phyloP scores from a whole-genome alignment of 768 basidiomycete species.

The Boletus coccyginus region DNA sequence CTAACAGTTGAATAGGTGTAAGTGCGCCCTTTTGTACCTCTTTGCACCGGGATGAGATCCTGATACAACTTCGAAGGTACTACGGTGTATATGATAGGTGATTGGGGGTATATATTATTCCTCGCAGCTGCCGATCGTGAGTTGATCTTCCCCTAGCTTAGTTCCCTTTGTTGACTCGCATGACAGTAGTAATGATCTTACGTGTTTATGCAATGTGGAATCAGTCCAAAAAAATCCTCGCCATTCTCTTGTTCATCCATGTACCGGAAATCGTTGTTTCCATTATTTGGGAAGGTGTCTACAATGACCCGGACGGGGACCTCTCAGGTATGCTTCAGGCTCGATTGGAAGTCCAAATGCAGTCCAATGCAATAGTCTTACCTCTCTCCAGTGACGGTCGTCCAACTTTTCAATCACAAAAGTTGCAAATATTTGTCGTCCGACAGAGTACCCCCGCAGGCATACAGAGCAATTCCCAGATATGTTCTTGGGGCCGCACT shows the following conservation, averaged over 20 bases:
- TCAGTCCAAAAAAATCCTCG: constrained; percentile 1
- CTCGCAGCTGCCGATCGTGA: constrained; percentile 8
- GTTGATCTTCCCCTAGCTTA: background rate
- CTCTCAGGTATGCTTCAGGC: background rate
- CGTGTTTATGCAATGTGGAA: constrained; percentile 13
- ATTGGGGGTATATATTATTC: constrained; percentile 3
- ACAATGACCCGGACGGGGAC: background rate
- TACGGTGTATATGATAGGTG: background rate
- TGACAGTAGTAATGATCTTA: constrained; percentile 14
- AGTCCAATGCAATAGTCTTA: too few relatives aligned
- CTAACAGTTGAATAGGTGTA: constrained; percentile 8
- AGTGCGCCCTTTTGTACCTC: background rate
- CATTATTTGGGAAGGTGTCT: background rate
- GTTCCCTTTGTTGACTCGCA: background rate
- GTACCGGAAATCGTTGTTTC: background rate
- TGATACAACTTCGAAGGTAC: background rate
- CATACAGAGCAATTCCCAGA: constrained; percentile 2
- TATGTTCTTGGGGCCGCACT: background rate
- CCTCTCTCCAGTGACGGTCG: background rate
- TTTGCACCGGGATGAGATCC: background rate
- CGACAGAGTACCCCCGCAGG: background rate
- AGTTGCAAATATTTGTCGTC: background rate
- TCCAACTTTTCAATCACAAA: background rate
- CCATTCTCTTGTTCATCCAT: background rate
- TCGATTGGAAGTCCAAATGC: background rate